Base-by-base conservation (phyloP, 164 flowering plant genomes). In the Aristolochia californica region DNA sequence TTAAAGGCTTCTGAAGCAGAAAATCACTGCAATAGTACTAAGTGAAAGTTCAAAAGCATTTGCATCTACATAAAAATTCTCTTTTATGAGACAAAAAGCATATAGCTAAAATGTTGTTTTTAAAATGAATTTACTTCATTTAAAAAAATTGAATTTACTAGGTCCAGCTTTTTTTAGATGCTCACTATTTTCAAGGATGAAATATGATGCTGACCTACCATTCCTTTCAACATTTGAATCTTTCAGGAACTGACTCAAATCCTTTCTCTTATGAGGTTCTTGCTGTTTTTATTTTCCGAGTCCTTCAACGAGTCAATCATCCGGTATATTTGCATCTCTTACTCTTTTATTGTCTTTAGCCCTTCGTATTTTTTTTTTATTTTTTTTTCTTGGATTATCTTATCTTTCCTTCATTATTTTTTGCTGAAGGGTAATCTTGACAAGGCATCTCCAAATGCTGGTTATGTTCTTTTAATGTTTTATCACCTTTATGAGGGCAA, bases 401-500 rank as follows among this genome's bases (percentile, higher is more conserved):
- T 45, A 18, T 53, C 50, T 55, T 5, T 55, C 50, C 3, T 30
- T 5, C 58, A 5, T 16, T 1, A 55, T 8, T 30, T 40, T 63
- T 20, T 51, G 0, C 43, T 54, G 8, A 57, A 90, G 98, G 99
- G 99, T 21, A 85, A 85, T 77, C 88, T 94, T 59, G 99, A 94
- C 72, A 81, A 79, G 71, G 74, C 78, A 57, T 85, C 93, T 74
- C 86, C 96, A 60, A 87, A 85, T 79, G 96, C 87, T 59, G 96
- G 99, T 27, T 94, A 81, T 73, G 96, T 94, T 38, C 76, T 94
- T 73, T 80, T 90, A 26, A 82, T 90, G 95, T 94, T 94, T 74
- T 90, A 87, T 72, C 83, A 90, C 71, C 93, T 94, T 49, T 90
- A 90, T 62, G 95, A 90, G 64, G 95, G 96, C 66, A 90, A 87